These are phyloP conservation scores for Taiozyma sp. DNA, from an alignment of 1,139 yeast species.

Conservation along the genomic window DNA sequence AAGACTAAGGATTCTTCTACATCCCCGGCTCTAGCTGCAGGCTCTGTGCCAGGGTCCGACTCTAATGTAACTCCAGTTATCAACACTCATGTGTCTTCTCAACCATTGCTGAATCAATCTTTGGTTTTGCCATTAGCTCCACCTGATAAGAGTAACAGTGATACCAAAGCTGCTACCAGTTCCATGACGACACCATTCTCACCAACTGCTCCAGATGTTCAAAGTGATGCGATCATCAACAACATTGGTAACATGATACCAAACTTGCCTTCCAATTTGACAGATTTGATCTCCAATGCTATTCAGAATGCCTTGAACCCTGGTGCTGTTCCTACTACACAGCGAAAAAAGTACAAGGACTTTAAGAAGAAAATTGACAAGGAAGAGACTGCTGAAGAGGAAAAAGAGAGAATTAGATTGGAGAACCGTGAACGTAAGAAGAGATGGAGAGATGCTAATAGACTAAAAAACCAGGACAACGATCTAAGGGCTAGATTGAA, in stretches of 20 bases:
- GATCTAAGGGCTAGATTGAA: conserved; percentile 77
- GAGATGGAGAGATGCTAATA: conserved; percentile 85
- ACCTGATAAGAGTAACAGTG: neutral
- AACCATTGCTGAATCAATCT: neutral
- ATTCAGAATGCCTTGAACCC: conserved; percentile 23
- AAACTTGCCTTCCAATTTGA: conserved; percentile 25
- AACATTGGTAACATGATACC: conserved; percentile 21
- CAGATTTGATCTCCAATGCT: conserved; percentile 26
- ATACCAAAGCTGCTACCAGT: neutral
- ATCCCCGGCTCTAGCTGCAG: neutral
- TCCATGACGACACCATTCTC: conserved; percentile 26
- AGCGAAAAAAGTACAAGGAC: conserved; percentile 8
- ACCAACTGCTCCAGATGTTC: conserved; percentile 15
- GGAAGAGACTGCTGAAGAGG: conserved; percentile 28
- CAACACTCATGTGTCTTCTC: neutral
- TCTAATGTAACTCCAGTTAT: neutral
- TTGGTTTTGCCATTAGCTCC: neutral
- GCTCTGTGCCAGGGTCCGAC: neutral
- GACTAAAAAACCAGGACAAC: conserved; percentile 79
- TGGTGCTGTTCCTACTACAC: conserved; percentile 1
- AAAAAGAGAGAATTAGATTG: conserved; percentile 54
- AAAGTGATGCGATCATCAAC: conserved; percentile 17
- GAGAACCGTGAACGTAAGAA: conserved; percentile 86
- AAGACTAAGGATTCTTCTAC: neutral
- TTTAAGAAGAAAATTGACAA: conserved; percentile 9